These are phyloP conservation scores for Schwanniomyces polymorphus DNA, from an alignment of 805 yeast genomes.

Conservation along the genomic window DNA sequence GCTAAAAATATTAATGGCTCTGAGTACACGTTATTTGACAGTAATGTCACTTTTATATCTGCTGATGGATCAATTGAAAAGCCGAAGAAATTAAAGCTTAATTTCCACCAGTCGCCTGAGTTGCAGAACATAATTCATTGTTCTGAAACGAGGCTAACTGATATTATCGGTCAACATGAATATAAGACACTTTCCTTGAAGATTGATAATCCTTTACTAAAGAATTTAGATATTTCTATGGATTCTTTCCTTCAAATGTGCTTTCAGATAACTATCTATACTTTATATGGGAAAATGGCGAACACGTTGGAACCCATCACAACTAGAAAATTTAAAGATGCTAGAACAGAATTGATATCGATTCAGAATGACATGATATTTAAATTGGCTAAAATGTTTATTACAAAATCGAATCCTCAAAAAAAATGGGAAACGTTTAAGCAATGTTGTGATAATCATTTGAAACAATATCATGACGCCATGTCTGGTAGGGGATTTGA, in stretches of 20 bases:
- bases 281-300: constrained; percentile 52
- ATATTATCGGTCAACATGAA: constrained; percentile 57
- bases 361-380: constrained; percentile 56
- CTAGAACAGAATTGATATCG: constrained; percentile 70
- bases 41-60: constrained; percentile 34
- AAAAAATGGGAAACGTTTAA: constrained; percentile 53
- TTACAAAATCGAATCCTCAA: constrained; percentile 49
- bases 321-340: constrained; percentile 64
- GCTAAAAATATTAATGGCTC: constrained; percentile 59
- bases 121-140: constrained; percentile 49
- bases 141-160: constrained; percentile 59
- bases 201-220: constrained; percentile 34
- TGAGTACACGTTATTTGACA: constrained; percentile 54
- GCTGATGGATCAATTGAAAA: constrained; percentile 32
- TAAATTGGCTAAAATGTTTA: constrained; percentile 59
- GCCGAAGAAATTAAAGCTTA: constrained; percentile 32
- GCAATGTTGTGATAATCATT: constrained; percentile 54
- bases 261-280: constrained; percentile 54
- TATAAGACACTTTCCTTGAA: constrained; percentile 43
- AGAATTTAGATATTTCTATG: constrained; percentile 41
- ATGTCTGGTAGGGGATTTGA: constrained; percentile 69
- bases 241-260: constrained; percentile 55
- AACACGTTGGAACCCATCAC: constrained; percentile 60
- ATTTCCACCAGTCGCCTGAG: constrained; percentile 45
- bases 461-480: constrained; percentile 47